Base-by-base conservation (phyloP, 495 filamentous ascomycete genomes). In the Lasiosphaeriaceae sp. region DNA sequence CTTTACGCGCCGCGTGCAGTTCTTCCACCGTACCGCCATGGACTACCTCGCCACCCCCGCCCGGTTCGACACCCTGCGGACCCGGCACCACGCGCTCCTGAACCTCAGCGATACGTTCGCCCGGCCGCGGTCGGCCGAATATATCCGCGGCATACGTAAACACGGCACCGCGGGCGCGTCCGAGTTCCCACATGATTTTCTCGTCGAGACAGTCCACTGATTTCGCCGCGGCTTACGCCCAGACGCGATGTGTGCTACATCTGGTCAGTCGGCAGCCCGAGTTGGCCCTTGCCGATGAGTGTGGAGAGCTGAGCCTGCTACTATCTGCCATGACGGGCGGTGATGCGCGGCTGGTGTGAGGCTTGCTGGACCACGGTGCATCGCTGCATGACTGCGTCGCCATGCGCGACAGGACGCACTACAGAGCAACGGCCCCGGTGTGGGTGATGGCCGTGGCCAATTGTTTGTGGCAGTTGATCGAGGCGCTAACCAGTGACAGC, bases 21-120 rank as follows among this genome's bases (percentile, higher is more conserved):
- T 57, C 47, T 57, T 51, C 23, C 55, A 57, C 46, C 29, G 47
- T 0, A 43, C 55, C 19, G 55, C 24, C 12, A 29, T 23, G 16
- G 55, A 57, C 34, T 57, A 37, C 34, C 34, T 37, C 9, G 34
- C 34, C 9, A 14, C 34, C 9, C 34, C 34, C 34, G 34, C 34
- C 34, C 34, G 14, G 34, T 14, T 37, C 34, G 34, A 8, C 34
- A 37, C 34, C 1, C 14, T 37, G 14, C 34, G 34, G 9, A 37
- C 2, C 8, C 34, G 34, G 14, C 34, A 37, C 34, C 2, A 37
- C 34, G 34, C 34, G 34, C 34, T 9, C 34, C 34, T 37, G 9
- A 14, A 37, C 34, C 9, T 37, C 34, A 14, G 14, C 34, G 34
- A 37, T 14, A 14, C 34, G 34, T 37, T 37, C 2, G 34, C 34